Evolutionary conservation across 2,329 filamentous ascomycete genomes (phyloP).

Genomic region (Calonectria hongkongensis): DNA sequence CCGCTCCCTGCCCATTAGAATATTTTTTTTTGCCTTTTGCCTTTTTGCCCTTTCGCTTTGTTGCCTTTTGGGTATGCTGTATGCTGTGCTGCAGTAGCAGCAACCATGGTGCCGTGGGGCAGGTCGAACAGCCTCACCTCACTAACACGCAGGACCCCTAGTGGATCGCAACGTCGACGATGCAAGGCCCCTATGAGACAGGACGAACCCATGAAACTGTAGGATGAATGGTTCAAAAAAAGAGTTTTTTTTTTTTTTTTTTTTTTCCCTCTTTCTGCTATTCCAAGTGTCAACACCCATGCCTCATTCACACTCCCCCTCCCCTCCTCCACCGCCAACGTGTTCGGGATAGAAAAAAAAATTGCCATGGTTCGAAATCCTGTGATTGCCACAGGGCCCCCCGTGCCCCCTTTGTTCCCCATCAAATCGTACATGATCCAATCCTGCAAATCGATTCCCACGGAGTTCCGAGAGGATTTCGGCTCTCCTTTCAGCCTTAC

Average conservation of each 20-base stretch:
- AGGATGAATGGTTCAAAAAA: too few relatives aligned
- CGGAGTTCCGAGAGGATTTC: neutral
- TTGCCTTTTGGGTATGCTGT: too few relatives aligned
- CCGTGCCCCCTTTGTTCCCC: neutral
- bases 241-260: too few relatives aligned
- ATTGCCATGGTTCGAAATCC: neutral
- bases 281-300: too few relatives aligned
- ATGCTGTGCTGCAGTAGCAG: too few relatives aligned
- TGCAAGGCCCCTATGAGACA: neutral
- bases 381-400: neutral
- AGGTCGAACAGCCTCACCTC: neutral
- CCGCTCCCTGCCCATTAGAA: too few relatives aligned
- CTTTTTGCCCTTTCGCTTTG: too few relatives aligned
- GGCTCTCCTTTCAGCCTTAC: constrained; percentile 48
- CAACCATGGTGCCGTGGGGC: neutral
- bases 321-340: too few relatives aligned
- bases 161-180: neutral
- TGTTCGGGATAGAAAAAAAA: neutral
- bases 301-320: too few relatives aligned
- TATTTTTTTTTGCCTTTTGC: too few relatives aligned
- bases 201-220: neutral
- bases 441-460: neutral
- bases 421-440: constrained; percentile 12
- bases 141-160: neutral
- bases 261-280: too few relatives aligned